Conservation (phyloP, 805 yeast genomes). For the Starmera amethionina region DNA sequence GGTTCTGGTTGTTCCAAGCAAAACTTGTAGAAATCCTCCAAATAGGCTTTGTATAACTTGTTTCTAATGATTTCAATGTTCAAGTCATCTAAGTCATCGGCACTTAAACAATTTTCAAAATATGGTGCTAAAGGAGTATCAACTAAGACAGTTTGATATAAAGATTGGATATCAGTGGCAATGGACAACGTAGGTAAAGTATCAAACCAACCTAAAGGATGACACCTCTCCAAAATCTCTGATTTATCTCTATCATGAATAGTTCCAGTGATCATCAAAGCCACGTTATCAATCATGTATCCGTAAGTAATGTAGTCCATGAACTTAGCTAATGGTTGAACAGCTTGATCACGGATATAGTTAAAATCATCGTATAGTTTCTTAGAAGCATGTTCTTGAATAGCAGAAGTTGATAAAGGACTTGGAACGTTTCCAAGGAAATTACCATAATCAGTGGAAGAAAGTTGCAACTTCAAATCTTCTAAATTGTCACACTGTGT, state of each 20-base stretch:
- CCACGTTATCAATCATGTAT: constrained; percentile 97
- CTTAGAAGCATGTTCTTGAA: constrained; percentile 68
- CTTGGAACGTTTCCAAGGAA: constrained; percentile 76
- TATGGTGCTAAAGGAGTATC: constrained; percentile 98
- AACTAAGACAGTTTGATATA: constrained; percentile 83
- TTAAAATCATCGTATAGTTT: constrained; percentile 78
- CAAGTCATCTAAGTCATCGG: constrained; percentile 85
- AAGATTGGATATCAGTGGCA: constrained; percentile 90
- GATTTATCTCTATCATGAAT: constrained; percentile 87
- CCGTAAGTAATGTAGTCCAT: constrained; percentile 92
- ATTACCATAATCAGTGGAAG: constrained; percentile 94
- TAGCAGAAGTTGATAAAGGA: constrained; percentile 76
- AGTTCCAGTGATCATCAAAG: constrained; percentile 93
- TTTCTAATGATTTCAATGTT: constrained; percentile 94
- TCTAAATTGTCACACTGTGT: constrained; percentile 95
- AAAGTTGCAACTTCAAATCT: constrained; percentile 85
- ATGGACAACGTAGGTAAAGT: constrained; percentile 91
- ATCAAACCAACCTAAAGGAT: constrained; percentile 98
- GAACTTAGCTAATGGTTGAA: constrained; percentile 69
- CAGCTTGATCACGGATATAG: constrained; percentile 75
- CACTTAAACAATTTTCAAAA: constrained; percentile 80
- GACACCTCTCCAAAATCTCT: constrained; percentile 84
- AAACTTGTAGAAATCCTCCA: constrained; percentile 76
- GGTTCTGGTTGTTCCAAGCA: constrained; percentile 60
- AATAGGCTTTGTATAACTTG: constrained; percentile 82